Conservation (phyloP, 306 rosid species). For the Gillenia trifoliata region DNA sequence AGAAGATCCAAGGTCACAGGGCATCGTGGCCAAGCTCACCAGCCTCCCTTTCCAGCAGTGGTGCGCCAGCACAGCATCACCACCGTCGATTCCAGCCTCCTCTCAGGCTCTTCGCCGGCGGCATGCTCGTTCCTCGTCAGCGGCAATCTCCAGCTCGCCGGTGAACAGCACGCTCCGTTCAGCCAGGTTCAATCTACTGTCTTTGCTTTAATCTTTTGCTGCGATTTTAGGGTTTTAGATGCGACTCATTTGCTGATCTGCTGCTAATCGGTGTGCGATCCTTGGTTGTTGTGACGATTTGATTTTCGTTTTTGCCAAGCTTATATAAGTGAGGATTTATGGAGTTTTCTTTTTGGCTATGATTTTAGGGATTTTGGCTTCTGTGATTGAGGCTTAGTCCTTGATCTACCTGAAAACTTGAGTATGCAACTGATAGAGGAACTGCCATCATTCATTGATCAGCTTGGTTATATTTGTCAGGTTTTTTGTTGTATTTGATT, state of each 20-base stretch:
- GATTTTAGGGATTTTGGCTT: not conserved
- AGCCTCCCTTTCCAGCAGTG: conserved; percentile 87
- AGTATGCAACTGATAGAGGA: not conserved
- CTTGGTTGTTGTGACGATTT: not conserved
- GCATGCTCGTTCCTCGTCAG: conserved; percentile 91
- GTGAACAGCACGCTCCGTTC: conserved; percentile 90
- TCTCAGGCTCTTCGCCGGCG: conserved; percentile 68
- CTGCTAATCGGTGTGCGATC: not conserved
- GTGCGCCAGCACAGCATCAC: conserved; percentile 78
- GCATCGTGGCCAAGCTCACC: conserved; percentile 74
- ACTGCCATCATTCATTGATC: not conserved
- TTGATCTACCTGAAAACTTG: not conserved
- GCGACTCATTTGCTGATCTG: not conserved
- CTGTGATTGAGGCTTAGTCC: not conserved
- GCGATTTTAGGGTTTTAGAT: not conserved
- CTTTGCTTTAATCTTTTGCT: not conserved
- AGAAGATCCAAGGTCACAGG: conserved; percentile 65
- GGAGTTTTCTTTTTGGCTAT: not conserved
- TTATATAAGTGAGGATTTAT: conserved; percentile 18
- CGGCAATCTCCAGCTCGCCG: conserved; percentile 88
- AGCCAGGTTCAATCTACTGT: conserved; percentile 55
- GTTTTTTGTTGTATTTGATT: not conserved
- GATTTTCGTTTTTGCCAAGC: conserved; percentile 22
- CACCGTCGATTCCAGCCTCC: conserved; percentile 90
- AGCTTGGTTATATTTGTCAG: not conserved